Base-by-base conservation (phyloP, 495 filamentous ascomycete genomes). In the Aspergillus cavernicola region DNA sequence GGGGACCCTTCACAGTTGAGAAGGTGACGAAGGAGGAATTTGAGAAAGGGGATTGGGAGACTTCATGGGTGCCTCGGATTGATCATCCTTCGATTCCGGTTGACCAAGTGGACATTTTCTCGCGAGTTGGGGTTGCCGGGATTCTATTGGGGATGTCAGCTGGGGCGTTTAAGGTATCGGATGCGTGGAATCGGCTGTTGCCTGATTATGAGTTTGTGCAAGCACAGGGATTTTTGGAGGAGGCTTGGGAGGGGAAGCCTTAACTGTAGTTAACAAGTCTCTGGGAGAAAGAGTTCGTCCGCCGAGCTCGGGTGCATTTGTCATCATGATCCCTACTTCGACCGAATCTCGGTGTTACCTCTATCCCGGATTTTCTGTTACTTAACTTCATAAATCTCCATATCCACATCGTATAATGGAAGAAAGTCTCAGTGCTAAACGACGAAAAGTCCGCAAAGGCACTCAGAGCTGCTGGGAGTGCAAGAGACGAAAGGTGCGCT, bases 181-280 rank as follows among this genome's bases (percentile, higher is more conserved):
- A 81, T 46, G 78, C 76, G 55, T 78, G 68, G 62, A 85, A 84
- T 57, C 61, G 63, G 20, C 49, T 83, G 19, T 57, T 84, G 20
- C 77, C 80, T 1, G 73, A 80, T 15, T 80, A 76, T 48, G 52
- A 77, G 59, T 79, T 83, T 48, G 75, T 69, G 13, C 12, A 59
- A 18, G 54, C 66, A 5, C 74, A 79, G 55, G 69, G 72, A 0
- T 84, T 83, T 43, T 55, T 84, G 16, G 47, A 57, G 0, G 53
- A 73, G 42, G 66, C 62, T 0, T 84, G 80, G 80, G 36, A 50
- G 0, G 74, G 66, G 6, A 76, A 76, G 57, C 52, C 59, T 43
- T 65, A 62, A 47, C 4, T 24, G 10, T 11, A 15, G 37, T 28
- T 9, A 9, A 28, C 4, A 28, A 28, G 24, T 4, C 4, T 28